Evolutionary conservation across 768 basidiomycete genomes (phyloP), one percentile per base, ranked within the genome.

Genomic region (Hericium erinaceus): DNA sequence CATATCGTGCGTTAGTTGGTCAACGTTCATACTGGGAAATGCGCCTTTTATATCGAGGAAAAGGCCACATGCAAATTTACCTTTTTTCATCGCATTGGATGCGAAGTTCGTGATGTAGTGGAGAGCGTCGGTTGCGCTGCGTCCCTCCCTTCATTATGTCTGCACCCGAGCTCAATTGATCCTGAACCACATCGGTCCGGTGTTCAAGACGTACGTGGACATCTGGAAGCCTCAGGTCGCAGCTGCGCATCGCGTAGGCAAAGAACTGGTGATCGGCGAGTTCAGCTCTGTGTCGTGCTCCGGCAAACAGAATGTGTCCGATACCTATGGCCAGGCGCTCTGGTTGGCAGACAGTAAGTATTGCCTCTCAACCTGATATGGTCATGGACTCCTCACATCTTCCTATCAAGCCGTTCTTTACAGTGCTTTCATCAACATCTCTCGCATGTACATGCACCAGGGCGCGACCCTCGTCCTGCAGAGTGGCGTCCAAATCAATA

Each of bases 381-480:
- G 10, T 8, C n/a, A 9, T 57, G 37, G 54, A 53, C 57, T 18
- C 55, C 57, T 55, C 55, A 63, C 18, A 41, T 40, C 52, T 20
- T 26, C 40, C 13, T 37, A 48, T 24, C 51, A 48, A 64, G 64
- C 72, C 11, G 58, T 70, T 24, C 57, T 69, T 39, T 71, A 67
- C 60, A 63, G 63, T 28, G 69, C 61, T n/a, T 61, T 40, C 38
- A 46, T 68, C 51, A 65, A 66, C 44, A 70, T 70, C 44, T 62
- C 67, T n/a, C 52, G 69, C 41, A 64, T 71, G 64, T 70, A 71
- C 54, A 60, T 69, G 13, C 72, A 73, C 57, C 70, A 73, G 41
- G 72, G 72, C 6, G 68, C 68, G 9, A 68, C 70, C 0, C 64
- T 72, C 5, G 72, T 70, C 4, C 62, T 70, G 46, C 72, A 73